A percentile compares a stretch with the other conserved stretches of the same genome.
phyloP scores from a whole-genome alignment of 106 monocot genomes.

The Allium sativum region DNA sequence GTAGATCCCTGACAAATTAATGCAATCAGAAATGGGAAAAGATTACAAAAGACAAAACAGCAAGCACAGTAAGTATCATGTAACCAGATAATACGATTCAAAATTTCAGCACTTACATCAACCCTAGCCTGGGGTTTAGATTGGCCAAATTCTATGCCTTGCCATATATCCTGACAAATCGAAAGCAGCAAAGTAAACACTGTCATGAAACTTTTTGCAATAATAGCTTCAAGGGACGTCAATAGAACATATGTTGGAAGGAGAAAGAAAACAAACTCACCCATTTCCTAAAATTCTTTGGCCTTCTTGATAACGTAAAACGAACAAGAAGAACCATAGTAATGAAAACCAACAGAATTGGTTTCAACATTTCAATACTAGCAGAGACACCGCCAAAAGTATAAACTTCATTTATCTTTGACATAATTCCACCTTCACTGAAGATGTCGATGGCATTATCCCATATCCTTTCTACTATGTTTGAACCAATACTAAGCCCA shows the following conservation, averaged over 20 bases:
- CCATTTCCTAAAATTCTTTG: slow-evolving; percentile 93
- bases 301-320: slow-evolving; percentile 75
- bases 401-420: slow-evolving; percentile 60
- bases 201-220: neutral
- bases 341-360: slow-evolving; percentile 56
- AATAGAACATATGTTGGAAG: neutral
- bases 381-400: slow-evolving; percentile 79
- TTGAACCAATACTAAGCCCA: slow-evolving; percentile 36
- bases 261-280: slow-evolving; percentile 16
- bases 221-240: neutral
- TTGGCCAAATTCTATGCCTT: slow-evolving; percentile 92
- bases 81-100: slow-evolving; percentile 1
- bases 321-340: slow-evolving; percentile 77
- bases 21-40: too few species aligned
- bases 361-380: slow-evolving; percentile 62
- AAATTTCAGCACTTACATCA: slow-evolving; percentile 43
- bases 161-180: slow-evolving; percentile 78
- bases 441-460: slow-evolving; percentile 49
- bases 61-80: neutral
- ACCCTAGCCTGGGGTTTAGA: slow-evolving; percentile 85
- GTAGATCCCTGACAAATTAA: slow-evolving; percentile 56
- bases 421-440: slow-evolving; percentile 61
- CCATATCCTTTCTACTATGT: slow-evolving; percentile 57
- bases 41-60: neutral
- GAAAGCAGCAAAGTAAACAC: neutral